Evolutionary conservation across 179 eudicot species (phyloP), one percentile per base, ranked within the genome.

Genomic region (Amaranthus tricolor): DNA sequence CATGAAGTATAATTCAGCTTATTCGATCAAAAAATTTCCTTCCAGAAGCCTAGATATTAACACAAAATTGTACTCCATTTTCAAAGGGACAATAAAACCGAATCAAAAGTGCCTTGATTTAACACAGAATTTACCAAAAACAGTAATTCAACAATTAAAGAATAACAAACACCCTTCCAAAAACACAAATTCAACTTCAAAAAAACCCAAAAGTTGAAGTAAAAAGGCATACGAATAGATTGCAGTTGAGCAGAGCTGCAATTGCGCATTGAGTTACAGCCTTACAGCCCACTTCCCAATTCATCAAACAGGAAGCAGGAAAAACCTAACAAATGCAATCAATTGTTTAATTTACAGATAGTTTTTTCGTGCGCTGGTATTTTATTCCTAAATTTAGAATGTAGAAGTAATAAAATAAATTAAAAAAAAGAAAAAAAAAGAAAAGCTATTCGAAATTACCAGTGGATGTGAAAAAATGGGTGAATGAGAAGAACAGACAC

Each of bases 171-270:
- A 62, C 48, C 68, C 40, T 9, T 16, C 19, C 11, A 59, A 1
- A 59, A 19, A 20, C 10, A 4, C 9, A 60, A 65, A 66, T 14
- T 1, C 59, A 70, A 55, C 64, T 61, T 43, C 16, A 69, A 10
- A 60, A 9, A 64, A 62, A 70, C 43, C 61, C 60, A 73, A 58
- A 75, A 50, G 24, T 7, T 12, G 54, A 43, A 31, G 45, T 44
- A 16, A 44, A 6, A 59, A 45, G 59, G 57, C 91, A 82, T 88
- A 88, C 90, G 74, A 82, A 89, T 79, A 68, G 66, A 71, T 70
- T 52, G 86, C 48, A 84, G 64, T 20, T 77, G 62, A 70, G 66
- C 71, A 44, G 78, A 66, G 63, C 82, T 59, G 74, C 74, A 69
- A 78, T 77, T 83, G 50, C 80, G 85, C 93, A 87, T 85, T 74